phyloP scores from a whole-genome alignment of 2,329 filamentous ascomycete species.

The Exophiala sideris region DNA sequence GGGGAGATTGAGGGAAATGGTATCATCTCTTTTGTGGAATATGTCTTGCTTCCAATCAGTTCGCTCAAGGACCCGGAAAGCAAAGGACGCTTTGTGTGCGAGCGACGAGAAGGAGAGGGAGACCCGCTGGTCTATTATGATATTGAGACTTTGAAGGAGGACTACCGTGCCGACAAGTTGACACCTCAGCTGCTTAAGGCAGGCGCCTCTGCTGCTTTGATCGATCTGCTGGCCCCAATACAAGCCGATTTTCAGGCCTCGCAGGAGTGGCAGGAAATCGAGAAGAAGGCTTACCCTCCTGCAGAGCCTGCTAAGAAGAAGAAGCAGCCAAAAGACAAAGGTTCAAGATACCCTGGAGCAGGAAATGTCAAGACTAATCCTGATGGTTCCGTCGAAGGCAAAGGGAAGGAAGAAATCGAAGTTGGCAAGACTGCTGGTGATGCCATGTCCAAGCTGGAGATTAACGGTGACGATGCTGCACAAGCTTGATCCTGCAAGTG shows the following conservation, averaged over 20 bases:
- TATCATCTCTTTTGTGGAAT: constrained; percentile 80
- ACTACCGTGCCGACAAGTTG: constrained; percentile 77
- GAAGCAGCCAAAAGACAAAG: constrained; percentile 75
- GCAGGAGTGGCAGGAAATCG: constrained; percentile 75
- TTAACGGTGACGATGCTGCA: constrained; percentile 19
- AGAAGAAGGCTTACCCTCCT: constrained; percentile 77
- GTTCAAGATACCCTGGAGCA: constrained; percentile 59
- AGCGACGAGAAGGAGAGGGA: constrained; percentile 56
- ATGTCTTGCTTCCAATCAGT: constrained; percentile 74
- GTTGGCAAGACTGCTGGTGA: constrained; percentile 25
- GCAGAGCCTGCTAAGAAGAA: constrained; percentile 57
- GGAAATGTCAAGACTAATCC: constrained; percentile 18
- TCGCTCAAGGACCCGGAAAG: constrained; percentile 53
- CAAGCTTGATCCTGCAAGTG: background rate
- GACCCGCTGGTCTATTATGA: constrained; percentile 77
- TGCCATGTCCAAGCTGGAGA: constrained; percentile 25
- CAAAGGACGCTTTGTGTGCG: constrained; percentile 63
- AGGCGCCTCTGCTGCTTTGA: constrained; percentile 70
- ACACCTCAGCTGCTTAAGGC: constrained; percentile 85
- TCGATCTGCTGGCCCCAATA: constrained; percentile 68
- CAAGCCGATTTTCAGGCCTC: constrained; percentile 67
- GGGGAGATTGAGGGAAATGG: constrained; percentile 80
- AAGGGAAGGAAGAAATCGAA: constrained; percentile 24
- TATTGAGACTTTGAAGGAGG: constrained; percentile 70
- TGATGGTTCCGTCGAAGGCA: constrained; percentile 25